A percentile compares a stretch with the other conserved stretches of the same genome.
These are phyloP conservation scores for Skeletonema marinoi DNA, from an alignment of 108 stramenopile genomes.

Conservation along the genomic window DNA sequence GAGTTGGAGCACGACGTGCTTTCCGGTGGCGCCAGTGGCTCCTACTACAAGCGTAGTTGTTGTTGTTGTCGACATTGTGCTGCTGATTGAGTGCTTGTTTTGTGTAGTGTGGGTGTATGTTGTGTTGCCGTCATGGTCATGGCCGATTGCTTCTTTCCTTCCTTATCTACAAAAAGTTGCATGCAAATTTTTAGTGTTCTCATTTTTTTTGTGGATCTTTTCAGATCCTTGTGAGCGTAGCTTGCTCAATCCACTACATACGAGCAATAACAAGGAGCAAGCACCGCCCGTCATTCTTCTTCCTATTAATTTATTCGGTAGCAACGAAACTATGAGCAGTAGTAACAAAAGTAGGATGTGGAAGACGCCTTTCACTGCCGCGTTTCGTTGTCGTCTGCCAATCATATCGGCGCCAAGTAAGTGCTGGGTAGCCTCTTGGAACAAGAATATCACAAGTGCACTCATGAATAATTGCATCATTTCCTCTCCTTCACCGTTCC, in stretches of 20 bases:
- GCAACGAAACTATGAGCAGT: neutral
- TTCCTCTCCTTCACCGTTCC: neutral
- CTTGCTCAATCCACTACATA: too few species aligned
- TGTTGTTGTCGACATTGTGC: neutral
- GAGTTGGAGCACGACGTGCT: constrained; percentile 57
- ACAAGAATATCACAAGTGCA: neutral
- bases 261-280: neutral
- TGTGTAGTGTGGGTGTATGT: neutral
- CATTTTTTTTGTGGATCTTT: too few species aligned
- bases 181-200: too few species aligned
- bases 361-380: neutral
- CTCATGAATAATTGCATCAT: neutral
- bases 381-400: neutral
- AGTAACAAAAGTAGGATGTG: neutral
- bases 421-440: neutral
- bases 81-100: neutral
- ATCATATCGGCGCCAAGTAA: constrained; percentile 2
- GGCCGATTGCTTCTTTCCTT: too few species aligned
- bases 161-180: too few species aligned
- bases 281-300: neutral
- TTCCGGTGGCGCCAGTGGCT: constrained; percentile 66
- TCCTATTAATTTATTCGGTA: neutral
- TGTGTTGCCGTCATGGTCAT: too few species aligned
- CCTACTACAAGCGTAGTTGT: constrained; percentile 50
- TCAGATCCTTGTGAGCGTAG: too few species aligned